phyloP scores from a whole-genome alignment of 2,329 filamentous ascomycete species.

The Diaporthe sp. region DNA sequence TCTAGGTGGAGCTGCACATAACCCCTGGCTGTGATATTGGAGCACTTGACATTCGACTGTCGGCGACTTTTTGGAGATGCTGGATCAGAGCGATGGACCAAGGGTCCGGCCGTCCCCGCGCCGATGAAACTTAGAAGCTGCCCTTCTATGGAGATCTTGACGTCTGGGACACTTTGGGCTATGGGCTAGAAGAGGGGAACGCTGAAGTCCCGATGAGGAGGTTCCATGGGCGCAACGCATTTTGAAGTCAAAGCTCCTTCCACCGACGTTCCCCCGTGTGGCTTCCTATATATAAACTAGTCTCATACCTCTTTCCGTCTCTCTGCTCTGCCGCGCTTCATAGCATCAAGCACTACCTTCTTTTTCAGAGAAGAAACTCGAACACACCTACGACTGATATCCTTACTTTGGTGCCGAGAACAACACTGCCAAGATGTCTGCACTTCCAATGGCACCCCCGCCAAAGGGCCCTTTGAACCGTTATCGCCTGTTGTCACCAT shows the following conservation, averaged over 20 bases:
- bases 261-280: not conserved
- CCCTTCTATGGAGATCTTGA: not conserved
- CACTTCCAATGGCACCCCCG: slow-evolving; percentile 57
- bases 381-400: slow-evolving; percentile 1
- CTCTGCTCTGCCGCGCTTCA: not conserved
- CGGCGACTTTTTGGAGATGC: too few species aligned
- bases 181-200: not conserved
- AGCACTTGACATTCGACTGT: not conserved
- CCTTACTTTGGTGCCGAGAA: not conserved
- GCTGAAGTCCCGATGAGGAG: not conserved
- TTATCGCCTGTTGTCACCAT: slow-evolving; percentile 76
- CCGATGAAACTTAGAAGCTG: not conserved
- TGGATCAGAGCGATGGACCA: not conserved
- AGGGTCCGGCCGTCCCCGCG: not conserved
- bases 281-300: not conserved
- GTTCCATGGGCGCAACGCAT: not conserved
- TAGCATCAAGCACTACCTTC: not conserved
- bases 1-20: not conserved
- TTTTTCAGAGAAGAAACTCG: not conserved
- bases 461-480: slow-evolving; percentile 73
- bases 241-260: not conserved
- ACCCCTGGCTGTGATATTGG: not conserved
- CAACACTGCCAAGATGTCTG: slow-evolving; percentile 47
- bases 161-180: not conserved
- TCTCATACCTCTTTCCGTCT: not conserved